Conservation (phyloP, 192 early-diverging fungal species). For the Gryganskiella cystojenkinii region DNA sequence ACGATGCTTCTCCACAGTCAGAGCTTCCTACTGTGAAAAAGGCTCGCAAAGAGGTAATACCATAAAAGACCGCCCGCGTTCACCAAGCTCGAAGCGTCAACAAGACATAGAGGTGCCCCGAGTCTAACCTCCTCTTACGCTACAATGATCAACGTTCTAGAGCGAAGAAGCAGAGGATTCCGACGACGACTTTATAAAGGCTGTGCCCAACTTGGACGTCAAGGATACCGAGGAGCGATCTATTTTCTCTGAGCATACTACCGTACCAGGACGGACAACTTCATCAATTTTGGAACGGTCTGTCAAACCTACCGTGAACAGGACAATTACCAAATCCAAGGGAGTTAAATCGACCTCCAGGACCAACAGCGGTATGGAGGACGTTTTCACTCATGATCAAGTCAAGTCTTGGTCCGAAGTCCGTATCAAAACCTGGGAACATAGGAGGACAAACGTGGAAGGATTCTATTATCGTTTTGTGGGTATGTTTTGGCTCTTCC, state of each 20-base stretch:
- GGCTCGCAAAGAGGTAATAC: conserved; percentile 29
- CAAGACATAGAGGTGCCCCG: too few relatives aligned
- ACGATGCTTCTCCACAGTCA: neutral
- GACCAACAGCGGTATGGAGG: conserved; percentile 49
- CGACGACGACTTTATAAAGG: too few relatives aligned
- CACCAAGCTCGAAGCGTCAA: too few relatives aligned
- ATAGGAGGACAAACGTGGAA: conserved; percentile 56
- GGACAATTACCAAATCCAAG: conserved; percentile 6
- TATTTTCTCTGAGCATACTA: too few relatives aligned
- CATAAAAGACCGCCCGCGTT: too few relatives aligned
- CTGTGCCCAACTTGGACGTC: too few relatives aligned
- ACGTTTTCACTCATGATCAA: conserved; percentile 54
- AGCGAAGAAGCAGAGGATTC: too few relatives aligned
- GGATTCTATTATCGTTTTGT: conserved; percentile 69
- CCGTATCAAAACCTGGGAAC: conserved; percentile 64
- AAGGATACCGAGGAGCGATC: too few relatives aligned
- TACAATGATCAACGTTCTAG: neutral
- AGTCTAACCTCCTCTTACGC: neutral
- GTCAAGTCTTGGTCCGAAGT: conserved; percentile 59
- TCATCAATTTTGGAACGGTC: neutral
- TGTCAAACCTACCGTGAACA: neutral
- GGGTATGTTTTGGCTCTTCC: conserved; percentile 27
- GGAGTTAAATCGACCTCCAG: conserved; percentile 11
- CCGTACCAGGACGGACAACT: neutral
- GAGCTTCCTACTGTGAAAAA: conserved; percentile 28